These are phyloP conservation scores for Nannochloropsis oceanica DNA, from an alignment of 108 stramenopile species.

Conservation along the genomic window DNA sequence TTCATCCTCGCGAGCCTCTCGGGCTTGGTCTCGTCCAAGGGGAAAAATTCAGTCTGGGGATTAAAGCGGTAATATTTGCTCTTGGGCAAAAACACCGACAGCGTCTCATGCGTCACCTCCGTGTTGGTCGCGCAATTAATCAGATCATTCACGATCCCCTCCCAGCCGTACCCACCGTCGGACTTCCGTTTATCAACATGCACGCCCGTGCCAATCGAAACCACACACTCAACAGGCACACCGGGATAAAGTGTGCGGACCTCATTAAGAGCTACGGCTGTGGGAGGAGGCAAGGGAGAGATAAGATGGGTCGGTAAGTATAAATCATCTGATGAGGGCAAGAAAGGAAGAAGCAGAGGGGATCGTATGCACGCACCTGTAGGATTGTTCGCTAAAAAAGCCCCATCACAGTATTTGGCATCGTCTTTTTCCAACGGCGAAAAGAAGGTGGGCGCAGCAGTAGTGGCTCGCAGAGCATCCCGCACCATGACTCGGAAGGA, in stretches of 20 bases:
- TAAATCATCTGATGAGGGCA: too few relatives aligned
- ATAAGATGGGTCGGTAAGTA: too few relatives aligned
- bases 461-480: conserved; percentile 34
- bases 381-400: conserved; percentile 33
- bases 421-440: conserved; percentile 31
- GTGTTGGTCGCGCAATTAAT: conserved; percentile 34
- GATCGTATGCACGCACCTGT: too few relatives aligned
- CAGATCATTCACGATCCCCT: conserved; percentile 18
- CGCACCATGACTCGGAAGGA: conserved; percentile 28
- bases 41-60: conserved; percentile 23
- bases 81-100: conserved; percentile 21
- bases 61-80: conserved; percentile 36
- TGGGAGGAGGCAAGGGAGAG: neutral
- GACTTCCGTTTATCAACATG: conserved; percentile 16
- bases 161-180: conserved; percentile 28
- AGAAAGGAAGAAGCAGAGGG: too few relatives aligned
- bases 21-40: conserved; percentile 28
- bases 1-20: conserved; percentile 27
- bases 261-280: conserved; percentile 38
- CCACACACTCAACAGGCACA: conserved; percentile 28
- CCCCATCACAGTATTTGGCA: conserved; percentile 14
- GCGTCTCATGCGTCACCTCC: conserved; percentile 25
- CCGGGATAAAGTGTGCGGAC: conserved; percentile 25
- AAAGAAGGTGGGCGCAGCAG: conserved; percentile 42
- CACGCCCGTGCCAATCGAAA: conserved; percentile 36